Evolutionary conservation across 257 asterid species (phyloP), one percentile per base, ranked within the genome.

Genomic region (Phtheirospermum japonicum): DNA sequence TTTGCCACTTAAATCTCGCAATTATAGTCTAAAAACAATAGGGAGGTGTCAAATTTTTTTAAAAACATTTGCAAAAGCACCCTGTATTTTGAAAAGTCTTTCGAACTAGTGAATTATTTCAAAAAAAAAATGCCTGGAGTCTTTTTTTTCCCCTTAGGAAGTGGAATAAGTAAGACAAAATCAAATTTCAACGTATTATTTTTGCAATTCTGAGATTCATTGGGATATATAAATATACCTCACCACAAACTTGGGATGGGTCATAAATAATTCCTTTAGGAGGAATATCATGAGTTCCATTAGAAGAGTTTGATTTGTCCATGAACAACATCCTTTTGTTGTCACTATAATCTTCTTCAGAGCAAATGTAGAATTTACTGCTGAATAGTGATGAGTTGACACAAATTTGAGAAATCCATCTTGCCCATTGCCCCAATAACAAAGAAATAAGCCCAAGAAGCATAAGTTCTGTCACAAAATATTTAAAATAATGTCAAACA

Each of bases 371-470:
- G 79, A 90, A 87, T 79, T 75, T 90, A 63, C 93, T 82, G 71
- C 76, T 82, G 78, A 87, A 87, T 7, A 87, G 85, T 19, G 97
- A 87, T 0, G 97, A 87, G 67, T 76, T 76, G 50, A 90, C 90
- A 61, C 97, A 90, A 19, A 90, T 77, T 69, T 73, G 89, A 49
- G 95, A 78, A 33, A 90, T 90, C 90, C 89, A 85, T 26, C 77
- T 85, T 23, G 95, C 85, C 82, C 93, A 90, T 80, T 90, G 97
- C 76, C 96, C 95, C 87, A 90, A 43, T 59, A 90, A 66, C 79
- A 90, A 51, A 8, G 97, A 90, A 51, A 90, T 90, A 7, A 90
- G 86, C 56, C 97, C 97, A 67, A 90, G 96, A 59, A 90, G 85
- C 97, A 87, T 90, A 64, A 87, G 59, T 76, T 90, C 96, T 90